Evolutionary conservation across 2,329 filamentous ascomycete species (phyloP), one percentile per base, ranked within the genome.

Genomic region (Rhynchosporium graminicola): DNA sequence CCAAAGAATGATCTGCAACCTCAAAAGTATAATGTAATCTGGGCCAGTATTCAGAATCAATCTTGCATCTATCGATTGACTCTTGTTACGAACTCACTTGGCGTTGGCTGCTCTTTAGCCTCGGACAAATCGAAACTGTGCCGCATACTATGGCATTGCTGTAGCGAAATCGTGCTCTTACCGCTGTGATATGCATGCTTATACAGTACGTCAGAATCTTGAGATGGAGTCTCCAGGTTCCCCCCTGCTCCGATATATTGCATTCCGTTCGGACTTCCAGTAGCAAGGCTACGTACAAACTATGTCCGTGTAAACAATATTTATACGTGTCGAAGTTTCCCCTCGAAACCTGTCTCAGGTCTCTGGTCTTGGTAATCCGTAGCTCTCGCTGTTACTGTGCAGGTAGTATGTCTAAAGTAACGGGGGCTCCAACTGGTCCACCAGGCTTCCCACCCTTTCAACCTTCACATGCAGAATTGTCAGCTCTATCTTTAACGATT

Each of bases 371-470:
- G 15, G 13, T 3, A n/a, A 15, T 13, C 6, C 2, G 10, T 9
- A 33, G 15, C 47, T 33, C 13, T n/a, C 3, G 5, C 36, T 9
- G 7, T 29, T 55, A 43, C 20, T 38, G 9, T 38, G 9, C 40
- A 56, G 3, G 33, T 36, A 51, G 13, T 42, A 61, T 57, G 59
- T 61, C 54, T 12, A 42, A 9, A 38, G 54, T 38, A 50, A n/a
- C 31, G 26, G 51, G 40, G 57, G 20, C 36, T 28, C 54, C n/a
- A 56, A 42, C 29, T 55, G 56, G 40, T 4, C 20, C 46, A 54
- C 48, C 51, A 40, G 47, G 40, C 13, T 43, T 57, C 12, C 63
- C 59, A 47, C 28, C 56, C 20, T 64, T 64, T 52, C 50, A 62
- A 47, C 59, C 63, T 15, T 4, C 59, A 7, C 29, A 55, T 13